Percentiles rank a stretch among this genome's conserved stretches.
Conservation (phyloP, 2,329 filamentous ascomycete species). For the Elsinoe ampelina region DNA sequence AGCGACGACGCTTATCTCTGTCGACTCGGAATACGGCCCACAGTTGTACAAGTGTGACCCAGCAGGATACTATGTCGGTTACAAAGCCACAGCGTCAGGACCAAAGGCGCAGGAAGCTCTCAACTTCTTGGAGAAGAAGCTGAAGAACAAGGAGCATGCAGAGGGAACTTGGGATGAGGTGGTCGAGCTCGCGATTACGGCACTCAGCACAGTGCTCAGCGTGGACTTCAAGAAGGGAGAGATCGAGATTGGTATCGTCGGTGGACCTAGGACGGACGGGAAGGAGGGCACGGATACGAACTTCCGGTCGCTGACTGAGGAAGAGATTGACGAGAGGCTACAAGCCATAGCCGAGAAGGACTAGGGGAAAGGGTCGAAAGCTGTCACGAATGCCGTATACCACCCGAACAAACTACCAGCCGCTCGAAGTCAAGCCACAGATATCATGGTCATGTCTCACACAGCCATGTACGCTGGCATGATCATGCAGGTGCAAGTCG, state of each 20-base stretch:
- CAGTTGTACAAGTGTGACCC: conserved; percentile 98
- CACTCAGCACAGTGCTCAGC: conserved; percentile 89
- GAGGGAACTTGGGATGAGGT: conserved; percentile 95
- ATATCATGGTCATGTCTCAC: neutral
- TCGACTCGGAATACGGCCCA: conserved; percentile 85
- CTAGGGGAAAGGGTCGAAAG: conserved; percentile 40
- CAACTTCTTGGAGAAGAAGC: conserved; percentile 98
- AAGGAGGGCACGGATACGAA: conserved; percentile 67
- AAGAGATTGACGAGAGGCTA: conserved; percentile 96
- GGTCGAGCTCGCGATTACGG: conserved; percentile 91
- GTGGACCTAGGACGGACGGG: conserved; percentile 73
- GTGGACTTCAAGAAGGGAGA: conserved; percentile 99
- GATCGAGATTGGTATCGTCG: conserved; percentile 95
- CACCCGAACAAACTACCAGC: neutral
- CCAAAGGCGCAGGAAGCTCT: conserved; percentile 98
- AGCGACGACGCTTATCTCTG: conserved; percentile 85
- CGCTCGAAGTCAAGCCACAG: neutral
- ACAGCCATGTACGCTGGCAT: conserved; percentile 7
- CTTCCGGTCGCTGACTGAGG: conserved; percentile 87
- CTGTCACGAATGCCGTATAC: conserved; percentile 7
- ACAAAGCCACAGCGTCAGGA: conserved; percentile 94
- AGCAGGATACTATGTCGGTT: conserved; percentile 94
- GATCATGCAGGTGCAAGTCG: conserved; percentile 10
- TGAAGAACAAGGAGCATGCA: conserved; percentile 96
- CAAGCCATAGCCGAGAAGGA: conserved; percentile 99